Percentiles rank a stretch among this genome's conserved stretches.
phyloP scores from a whole-genome alignment of 208 protist species.

The Angomonas desouzai region DNA sequence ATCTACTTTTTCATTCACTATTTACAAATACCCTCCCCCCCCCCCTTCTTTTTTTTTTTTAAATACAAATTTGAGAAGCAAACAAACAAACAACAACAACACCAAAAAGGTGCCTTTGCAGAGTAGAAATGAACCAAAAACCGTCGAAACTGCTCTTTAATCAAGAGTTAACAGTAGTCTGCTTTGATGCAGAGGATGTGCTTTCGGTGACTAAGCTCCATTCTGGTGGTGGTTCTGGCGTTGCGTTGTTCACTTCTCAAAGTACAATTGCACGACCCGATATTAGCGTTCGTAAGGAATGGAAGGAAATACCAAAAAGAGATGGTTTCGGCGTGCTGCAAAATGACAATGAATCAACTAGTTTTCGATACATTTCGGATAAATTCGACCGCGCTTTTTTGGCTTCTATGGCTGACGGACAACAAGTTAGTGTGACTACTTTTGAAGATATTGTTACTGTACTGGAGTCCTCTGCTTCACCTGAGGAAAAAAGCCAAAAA shows the following conservation, averaged over 20 bases:
- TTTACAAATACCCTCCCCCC: too few species aligned
- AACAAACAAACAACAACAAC: too few species aligned
- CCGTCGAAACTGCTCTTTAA: constrained; percentile 3
- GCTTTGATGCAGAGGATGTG: background rate
- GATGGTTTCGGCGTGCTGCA: background rate
- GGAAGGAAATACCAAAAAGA: background rate
- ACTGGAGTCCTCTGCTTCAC: constrained; percentile 48
- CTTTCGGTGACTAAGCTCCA: background rate
- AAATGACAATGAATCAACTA: background rate
- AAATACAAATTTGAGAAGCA: background rate
- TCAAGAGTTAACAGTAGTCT: constrained; percentile 1
- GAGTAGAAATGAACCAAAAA: background rate
- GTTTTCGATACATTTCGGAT: background rate
- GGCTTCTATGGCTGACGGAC: background rate
- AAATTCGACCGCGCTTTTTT: background rate
- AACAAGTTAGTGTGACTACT: background rate
- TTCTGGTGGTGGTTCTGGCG: background rate
- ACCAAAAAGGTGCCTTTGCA: too few species aligned
- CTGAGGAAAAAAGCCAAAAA: constrained; percentile 49
- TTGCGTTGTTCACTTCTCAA: background rate
- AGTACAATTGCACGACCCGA: background rate
- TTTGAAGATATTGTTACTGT: constrained; percentile 68
- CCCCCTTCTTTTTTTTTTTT: background rate
- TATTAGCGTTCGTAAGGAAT: background rate
- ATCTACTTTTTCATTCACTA: too few species aligned